Evolutionary conservation across 306 rosid species (phyloP).

Genomic region (Morella rubra): DNA sequence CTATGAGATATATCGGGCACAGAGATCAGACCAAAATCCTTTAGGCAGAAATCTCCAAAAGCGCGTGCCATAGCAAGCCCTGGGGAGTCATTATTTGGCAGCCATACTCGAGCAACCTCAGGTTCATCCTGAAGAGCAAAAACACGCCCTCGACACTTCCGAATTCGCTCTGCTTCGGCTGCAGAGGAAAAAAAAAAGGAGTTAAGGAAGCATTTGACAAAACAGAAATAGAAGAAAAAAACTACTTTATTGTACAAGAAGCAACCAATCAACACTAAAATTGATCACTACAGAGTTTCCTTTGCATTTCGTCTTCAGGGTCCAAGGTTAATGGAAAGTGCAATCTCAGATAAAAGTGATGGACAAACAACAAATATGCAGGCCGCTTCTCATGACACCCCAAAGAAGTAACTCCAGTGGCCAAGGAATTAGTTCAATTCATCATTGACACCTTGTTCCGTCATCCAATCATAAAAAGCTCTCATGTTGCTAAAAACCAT

Average conservation of each 20-base stretch:
- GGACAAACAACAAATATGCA: background rate
- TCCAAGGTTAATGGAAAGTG: background rate
- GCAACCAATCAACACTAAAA: conserved; percentile 3
- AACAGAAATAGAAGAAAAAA: background rate
- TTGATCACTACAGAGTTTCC: background rate
- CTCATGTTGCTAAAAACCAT: background rate
- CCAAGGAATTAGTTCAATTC: background rate
- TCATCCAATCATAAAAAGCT: background rate
- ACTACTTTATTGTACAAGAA: background rate
- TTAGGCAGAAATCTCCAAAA: conserved; percentile 96
- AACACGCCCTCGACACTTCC: conserved; percentile 84
- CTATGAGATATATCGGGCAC: conserved; percentile 84
- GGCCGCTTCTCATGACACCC: background rate
- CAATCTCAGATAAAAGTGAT: background rate
- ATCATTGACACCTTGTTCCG: background rate
- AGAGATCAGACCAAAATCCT: conserved; percentile 94
- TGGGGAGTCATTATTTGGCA: conserved; percentile 89
- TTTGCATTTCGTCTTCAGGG: background rate
- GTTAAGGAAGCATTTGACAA: conserved; percentile 1
- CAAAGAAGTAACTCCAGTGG: background rate
- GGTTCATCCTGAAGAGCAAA: conserved; percentile 98
- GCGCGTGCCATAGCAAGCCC: conserved; percentile 99
- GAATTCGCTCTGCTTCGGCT: conserved; percentile 97
- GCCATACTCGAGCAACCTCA: conserved; percentile 94
- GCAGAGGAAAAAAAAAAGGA: conserved; percentile 21